Conservation (phyloP, 2,329 filamentous ascomycete genomes). For the Coccinonectria pachysandricola region DNA sequence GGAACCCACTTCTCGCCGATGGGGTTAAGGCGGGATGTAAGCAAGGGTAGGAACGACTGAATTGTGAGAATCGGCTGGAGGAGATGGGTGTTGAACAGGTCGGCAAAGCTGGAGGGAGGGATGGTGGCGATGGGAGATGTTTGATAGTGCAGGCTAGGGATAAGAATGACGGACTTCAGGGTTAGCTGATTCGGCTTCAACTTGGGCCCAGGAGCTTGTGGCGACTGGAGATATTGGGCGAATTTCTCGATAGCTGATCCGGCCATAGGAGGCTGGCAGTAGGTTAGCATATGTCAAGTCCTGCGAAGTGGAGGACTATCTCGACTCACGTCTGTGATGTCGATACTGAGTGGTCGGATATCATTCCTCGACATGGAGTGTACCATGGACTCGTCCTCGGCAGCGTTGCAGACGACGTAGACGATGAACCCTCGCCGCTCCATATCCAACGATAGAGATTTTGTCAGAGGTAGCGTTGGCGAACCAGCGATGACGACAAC, state of each 20-base stretch:
- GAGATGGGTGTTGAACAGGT: conserved; percentile 85
- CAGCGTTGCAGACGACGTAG: conserved; percentile 76
- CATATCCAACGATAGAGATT: conserved; percentile 73
- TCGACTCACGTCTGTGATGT: conserved; percentile 63
- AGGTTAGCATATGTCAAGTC: conserved; percentile 1
- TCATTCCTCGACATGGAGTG: conserved; percentile 69
- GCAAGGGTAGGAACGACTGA: conserved; percentile 77
- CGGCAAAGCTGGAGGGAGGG: conserved; percentile 72
- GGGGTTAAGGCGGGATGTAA: conserved; percentile 51
- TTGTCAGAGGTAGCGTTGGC: conserved; percentile 71
- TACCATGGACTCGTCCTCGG: conserved; percentile 74
- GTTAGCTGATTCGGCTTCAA: conserved; percentile 66
- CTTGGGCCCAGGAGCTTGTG: conserved; percentile 66
- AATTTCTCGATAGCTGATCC: conserved; percentile 63
- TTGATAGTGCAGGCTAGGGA: conserved; percentile 72
- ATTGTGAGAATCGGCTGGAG: conserved; percentile 81
- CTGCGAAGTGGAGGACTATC: neutral
- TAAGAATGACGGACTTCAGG: conserved; percentile 70
- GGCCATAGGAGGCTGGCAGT: conserved; percentile 51
- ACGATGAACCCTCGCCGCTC: conserved; percentile 90
- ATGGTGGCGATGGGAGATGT: conserved; percentile 79
- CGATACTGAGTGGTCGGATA: conserved; percentile 70
- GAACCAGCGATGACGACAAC: conserved; percentile 85
- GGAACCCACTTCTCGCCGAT: conserved; percentile 40
- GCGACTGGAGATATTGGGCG: conserved; percentile 58